phyloP scores from a whole-genome alignment of 2,329 filamentous ascomycete species.

The Alternaria tenuissima region DNA sequence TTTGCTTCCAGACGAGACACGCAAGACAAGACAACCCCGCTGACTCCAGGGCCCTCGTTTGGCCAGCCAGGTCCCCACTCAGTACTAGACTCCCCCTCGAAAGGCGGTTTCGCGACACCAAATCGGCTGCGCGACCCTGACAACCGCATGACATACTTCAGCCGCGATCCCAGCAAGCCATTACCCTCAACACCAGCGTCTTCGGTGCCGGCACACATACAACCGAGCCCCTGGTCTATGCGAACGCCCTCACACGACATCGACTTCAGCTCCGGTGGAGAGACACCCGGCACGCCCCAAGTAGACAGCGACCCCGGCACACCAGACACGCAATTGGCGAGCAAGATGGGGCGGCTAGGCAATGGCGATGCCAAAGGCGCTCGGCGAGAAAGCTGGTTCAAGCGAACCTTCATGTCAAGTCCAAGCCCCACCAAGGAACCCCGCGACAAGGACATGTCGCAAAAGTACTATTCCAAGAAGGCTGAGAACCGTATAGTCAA shows the following conservation, averaged over 20 bases:
- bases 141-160: slow-evolving; percentile 60
- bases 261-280: slow-evolving; percentile 59
- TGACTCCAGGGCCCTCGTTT: slow-evolving; percentile 22
- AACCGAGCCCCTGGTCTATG: slow-evolving; percentile 44
- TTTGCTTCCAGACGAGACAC: slow-evolving; percentile 8
- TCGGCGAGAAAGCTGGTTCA: slow-evolving; percentile 44
- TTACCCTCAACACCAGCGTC: slow-evolving; percentile 40
- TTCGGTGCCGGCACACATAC: slow-evolving; percentile 39
- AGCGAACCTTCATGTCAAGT: slow-evolving; percentile 34
- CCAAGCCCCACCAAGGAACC: slow-evolving; percentile 53
- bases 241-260: slow-evolving; percentile 48
- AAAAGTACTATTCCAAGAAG: slow-evolving; percentile 46
- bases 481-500: slow-evolving; percentile 51
- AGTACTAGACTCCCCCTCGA: slow-evolving; percentile 58
- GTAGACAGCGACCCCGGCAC: slow-evolving; percentile 55
- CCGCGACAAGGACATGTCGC: slow-evolving; percentile 22
- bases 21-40: slow-evolving; percentile 11
- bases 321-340: slow-evolving; percentile 48
- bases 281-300: slow-evolving; percentile 58
- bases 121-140: slow-evolving; percentile 59
- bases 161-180: slow-evolving; percentile 46
- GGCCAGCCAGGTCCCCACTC: slow-evolving; percentile 43
- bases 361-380: slow-evolving; percentile 43
- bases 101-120: slow-evolving; percentile 50
- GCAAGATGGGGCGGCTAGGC: slow-evolving; percentile 37